Conservation (phyloP, 2,329 filamentous ascomycete species). For the Xylariomycetidae sp. region DNA sequence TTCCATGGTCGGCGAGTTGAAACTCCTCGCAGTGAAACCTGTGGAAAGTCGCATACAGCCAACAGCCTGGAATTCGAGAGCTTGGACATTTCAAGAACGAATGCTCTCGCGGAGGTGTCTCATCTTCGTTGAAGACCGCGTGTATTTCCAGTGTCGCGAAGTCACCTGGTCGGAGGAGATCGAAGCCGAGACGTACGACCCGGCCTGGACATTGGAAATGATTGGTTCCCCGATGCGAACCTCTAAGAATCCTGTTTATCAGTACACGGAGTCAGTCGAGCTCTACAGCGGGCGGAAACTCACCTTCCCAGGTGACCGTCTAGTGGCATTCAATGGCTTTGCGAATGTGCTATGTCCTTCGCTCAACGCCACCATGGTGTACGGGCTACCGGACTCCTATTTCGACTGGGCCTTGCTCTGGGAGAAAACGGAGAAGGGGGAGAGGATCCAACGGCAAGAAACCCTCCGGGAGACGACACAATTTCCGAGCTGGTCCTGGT, state of each 20-base stretch:
- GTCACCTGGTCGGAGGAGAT: slow-evolving; percentile 24
- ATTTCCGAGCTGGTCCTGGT: slow-evolving; percentile 32
- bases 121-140: slow-evolving; percentile 26
- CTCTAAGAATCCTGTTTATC: slow-evolving; percentile 19
- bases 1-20: too few species aligned
- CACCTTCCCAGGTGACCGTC: slow-evolving; percentile 20
- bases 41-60: slow-evolving; percentile 14
- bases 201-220: slow-evolving; percentile 25
- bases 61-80: slow-evolving; percentile 29
- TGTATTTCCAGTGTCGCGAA: slow-evolving; percentile 27
- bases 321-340: slow-evolving; percentile 29
- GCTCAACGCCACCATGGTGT: slow-evolving; percentile 21
- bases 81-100: slow-evolving; percentile 34
- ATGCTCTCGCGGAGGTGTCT: slow-evolving; percentile 30
- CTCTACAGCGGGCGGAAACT: slow-evolving; percentile 25
- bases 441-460: background rate
- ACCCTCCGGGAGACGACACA: background rate
- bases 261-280: slow-evolving; percentile 24
- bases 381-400: slow-evolving; percentile 27
- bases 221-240: slow-evolving; percentile 22
- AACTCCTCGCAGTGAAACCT: too few species aligned
- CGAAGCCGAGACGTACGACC: slow-evolving; percentile 17
- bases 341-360: slow-evolving; percentile 17
- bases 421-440: slow-evolving; percentile 12
- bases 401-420: slow-evolving; percentile 31